Percentiles rank a stretch among this genome's conserved stretches.
phyloP scores from a whole-genome alignment of 2,329 filamentous ascomycete species.

The Blastomyces parvus region DNA sequence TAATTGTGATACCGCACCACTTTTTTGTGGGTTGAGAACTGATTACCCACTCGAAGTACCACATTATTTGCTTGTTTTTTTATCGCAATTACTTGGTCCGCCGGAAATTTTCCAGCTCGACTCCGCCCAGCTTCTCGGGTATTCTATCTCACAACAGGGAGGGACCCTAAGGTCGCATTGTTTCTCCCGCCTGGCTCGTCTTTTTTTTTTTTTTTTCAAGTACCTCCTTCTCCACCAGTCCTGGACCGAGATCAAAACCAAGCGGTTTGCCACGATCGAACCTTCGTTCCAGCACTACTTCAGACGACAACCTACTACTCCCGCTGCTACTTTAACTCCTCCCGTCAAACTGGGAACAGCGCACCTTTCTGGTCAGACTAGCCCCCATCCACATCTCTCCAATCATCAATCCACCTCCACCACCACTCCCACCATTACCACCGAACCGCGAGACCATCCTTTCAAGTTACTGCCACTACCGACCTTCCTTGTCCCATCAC shows the following conservation, averaged over 20 bases:
- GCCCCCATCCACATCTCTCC: conserved; percentile 3
- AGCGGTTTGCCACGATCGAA: conserved; percentile 7
- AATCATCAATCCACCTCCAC: conserved; percentile 1
- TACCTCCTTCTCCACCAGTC: not conserved
- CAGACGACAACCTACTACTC: not conserved
- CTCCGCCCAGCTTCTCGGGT: conserved; percentile 7
- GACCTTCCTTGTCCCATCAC: conserved; percentile 2
- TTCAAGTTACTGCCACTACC: not conserved
- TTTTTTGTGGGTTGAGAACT: not conserved
- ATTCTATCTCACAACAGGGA: not conserved
- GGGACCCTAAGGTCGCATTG: not conserved
- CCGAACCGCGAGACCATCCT: not conserved
- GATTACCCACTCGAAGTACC: not conserved
- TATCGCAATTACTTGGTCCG: not conserved
- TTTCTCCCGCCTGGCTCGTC: not conserved
- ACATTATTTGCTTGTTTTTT: not conserved
- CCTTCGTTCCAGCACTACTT: conserved; percentile 5
- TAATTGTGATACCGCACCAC: not conserved
- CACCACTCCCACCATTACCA: not conserved
- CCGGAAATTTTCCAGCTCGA: conserved; percentile 5
- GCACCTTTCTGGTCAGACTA: conserved; percentile 1
- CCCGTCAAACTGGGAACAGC: conserved; percentile 6
- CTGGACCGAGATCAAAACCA: conserved; percentile 5
- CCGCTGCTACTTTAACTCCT: not conserved
- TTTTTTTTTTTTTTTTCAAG: not conserved